Evolutionary conservation across 495 filamentous ascomycete genomes (phyloP).

Genomic region (Opeltia flavorubescens): DNA sequence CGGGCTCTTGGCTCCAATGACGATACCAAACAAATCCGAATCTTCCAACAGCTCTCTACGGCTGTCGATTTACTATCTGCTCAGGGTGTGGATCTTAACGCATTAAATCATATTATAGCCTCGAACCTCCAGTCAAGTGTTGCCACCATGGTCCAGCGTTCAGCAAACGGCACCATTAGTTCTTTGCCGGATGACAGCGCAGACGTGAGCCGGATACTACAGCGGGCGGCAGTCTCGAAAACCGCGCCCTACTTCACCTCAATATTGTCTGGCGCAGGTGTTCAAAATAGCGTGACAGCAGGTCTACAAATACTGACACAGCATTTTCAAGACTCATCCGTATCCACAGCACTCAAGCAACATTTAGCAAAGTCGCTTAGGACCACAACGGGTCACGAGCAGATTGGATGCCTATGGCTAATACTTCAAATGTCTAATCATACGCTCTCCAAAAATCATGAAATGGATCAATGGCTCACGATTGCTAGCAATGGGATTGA

Average conservation of each 20-base stretch:
- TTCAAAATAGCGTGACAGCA: conserved; percentile 44
- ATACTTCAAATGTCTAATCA: conserved; percentile 54
- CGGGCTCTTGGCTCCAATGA: conserved; percentile 76
- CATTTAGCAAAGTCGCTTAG: conserved; percentile 46
- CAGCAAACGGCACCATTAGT: conserved; percentile 16
- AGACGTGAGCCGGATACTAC: conserved; percentile 3
- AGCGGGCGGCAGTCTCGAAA: background rate
- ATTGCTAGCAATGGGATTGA: conserved; percentile 30
- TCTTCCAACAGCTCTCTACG: conserved; percentile 57
- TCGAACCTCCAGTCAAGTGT: conserved; percentile 35
- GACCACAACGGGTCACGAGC: conserved; percentile 35
- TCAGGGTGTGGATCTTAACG: conserved; percentile 50
- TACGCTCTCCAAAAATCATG: conserved; percentile 27
- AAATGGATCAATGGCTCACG: conserved; percentile 54
- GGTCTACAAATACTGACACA: conserved; percentile 34
- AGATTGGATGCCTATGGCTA: conserved; percentile 71
- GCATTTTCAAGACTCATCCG: conserved; percentile 19
- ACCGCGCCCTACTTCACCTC: conserved; percentile 38
- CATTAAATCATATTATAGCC: conserved; percentile 54
- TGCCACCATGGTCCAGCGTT: conserved; percentile 23
- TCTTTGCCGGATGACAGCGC: conserved; percentile 15
- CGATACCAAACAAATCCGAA: conserved; percentile 56
- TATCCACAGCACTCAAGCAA: conserved; percentile 27
- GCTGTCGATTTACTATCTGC: conserved; percentile 55
- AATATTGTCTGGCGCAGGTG: conserved; percentile 47